phyloP scores from a whole-genome alignment of 177 flowering plant genomes.

The Vitis hybrid region DNA sequence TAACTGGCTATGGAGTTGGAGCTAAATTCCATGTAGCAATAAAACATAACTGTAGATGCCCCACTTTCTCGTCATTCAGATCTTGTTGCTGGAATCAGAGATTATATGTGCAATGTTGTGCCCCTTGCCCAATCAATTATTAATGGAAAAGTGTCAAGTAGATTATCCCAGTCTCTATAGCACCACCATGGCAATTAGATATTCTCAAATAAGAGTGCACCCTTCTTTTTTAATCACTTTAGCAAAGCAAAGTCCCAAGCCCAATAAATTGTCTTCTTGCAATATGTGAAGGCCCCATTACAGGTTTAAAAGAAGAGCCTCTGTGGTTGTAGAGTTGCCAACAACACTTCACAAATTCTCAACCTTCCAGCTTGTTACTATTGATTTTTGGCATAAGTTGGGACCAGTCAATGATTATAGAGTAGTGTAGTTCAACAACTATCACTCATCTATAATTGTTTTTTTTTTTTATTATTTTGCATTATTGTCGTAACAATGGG shows the following conservation, averaged over 20 bases:
- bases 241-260: slow-evolving; percentile 3
- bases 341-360: neutral
- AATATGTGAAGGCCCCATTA: slow-evolving; percentile 6
- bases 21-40: neutral
- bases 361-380: neutral
- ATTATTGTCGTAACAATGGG: no score
- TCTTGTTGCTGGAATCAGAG: neutral
- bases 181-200: neutral
- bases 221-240: slow-evolving; percentile 12
- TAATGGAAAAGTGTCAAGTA: neutral
- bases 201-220: neutral
- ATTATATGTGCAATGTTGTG: neutral
- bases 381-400: slow-evolving; percentile 2
- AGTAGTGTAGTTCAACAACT: neutral
- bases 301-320: neutral
- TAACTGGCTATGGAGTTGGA: neutral
- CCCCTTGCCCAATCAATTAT: slow-evolving; percentile 3
- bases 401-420: neutral
- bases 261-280: slow-evolving; percentile 8
- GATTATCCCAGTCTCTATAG: neutral
- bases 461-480: neutral
- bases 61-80: neutral
- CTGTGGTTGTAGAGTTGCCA: neutral
- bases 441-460: neutral
- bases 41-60: neutral